phyloP scores from a whole-genome alignment of 192 early-diverging fungal genomes.

The Lobosporangium transversale region DNA sequence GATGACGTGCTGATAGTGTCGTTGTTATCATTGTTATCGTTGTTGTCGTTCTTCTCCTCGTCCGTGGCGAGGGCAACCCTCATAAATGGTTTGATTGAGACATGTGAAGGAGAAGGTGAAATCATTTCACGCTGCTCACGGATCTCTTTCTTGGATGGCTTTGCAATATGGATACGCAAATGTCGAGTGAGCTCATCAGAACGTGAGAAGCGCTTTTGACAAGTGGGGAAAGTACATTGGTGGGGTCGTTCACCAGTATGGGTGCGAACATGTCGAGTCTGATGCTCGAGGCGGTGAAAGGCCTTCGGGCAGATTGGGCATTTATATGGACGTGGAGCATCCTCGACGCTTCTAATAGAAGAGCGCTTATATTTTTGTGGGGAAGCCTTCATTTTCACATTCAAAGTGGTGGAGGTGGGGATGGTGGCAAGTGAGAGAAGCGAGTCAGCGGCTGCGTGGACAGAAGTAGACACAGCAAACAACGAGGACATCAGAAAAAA shows the following conservation, averaged over 20 bases:
- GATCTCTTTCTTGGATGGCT: conserved; percentile 31
- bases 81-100: conserved; percentile 33
- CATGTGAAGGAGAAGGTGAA: conserved; percentile 4
- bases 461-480: conserved; percentile 1
- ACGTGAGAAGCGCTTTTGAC: conserved; percentile 85
- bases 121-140: neutral
- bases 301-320: conserved; percentile 70
- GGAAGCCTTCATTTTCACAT: no score
- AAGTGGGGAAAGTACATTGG: conserved; percentile 72
- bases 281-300: conserved; percentile 87
- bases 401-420: neutral
- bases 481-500: neutral
- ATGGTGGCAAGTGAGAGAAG: conserved; percentile 29
- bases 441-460: conserved; percentile 52
- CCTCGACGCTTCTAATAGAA: conserved; percentile 49
- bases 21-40: neutral
- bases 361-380: conserved; percentile 55
- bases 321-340: conserved; percentile 69
- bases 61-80: conserved; percentile 9
- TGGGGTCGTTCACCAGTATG: conserved; percentile 92
- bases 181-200: conserved; percentile 79
- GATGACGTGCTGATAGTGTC: neutral
- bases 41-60: conserved; percentile 8
- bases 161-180: conserved; percentile 61
- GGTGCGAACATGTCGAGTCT: conserved; percentile 86